phyloP scores from a whole-genome alignment of 78 protist species.

The Speleostelium caveatum region DNA sequence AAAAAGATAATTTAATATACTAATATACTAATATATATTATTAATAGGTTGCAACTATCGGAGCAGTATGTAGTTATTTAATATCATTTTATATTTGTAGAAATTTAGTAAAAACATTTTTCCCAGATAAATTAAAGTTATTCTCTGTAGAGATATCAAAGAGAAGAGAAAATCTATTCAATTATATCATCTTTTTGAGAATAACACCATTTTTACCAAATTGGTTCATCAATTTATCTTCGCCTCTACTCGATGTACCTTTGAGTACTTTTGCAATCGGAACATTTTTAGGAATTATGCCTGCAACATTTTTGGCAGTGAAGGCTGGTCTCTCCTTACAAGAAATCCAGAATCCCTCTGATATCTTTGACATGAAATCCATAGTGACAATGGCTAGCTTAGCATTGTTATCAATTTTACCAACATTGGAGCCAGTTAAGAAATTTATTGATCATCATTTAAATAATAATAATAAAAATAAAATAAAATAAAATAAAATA shows the following conservation, averaged over 20 bases:
- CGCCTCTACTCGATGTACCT: conserved; percentile 78
- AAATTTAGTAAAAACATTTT: conserved; percentile 37
- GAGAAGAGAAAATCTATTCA: conserved; percentile 36
- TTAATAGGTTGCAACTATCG: conserved; percentile 56
- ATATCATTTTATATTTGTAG: conserved; percentile 53
- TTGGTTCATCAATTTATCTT: conserved; percentile 86
- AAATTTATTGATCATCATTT: background rate
- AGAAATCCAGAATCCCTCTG: conserved; percentile 51
- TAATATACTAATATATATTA: background rate
- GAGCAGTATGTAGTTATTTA: conserved; percentile 58
- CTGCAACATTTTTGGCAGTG: conserved; percentile 82
- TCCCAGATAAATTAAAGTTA: conserved; percentile 54
- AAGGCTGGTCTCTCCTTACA: conserved; percentile 78
- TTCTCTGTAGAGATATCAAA: conserved; percentile 24
- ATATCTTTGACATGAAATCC: conserved; percentile 59
- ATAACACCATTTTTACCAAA: conserved; percentile 87
- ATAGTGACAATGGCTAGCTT: conserved; percentile 45
- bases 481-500: too few relatives aligned
- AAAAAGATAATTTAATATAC: background rate
- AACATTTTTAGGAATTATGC: conserved; percentile 82
- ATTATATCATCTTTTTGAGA: conserved; percentile 78
- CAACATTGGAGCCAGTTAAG: conserved; percentile 57
- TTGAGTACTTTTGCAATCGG: conserved; percentile 61
- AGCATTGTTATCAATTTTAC: conserved; percentile 57
- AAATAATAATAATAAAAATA: too few relatives aligned